These are phyloP conservation scores for Pleurotus pulmonarius DNA, from an alignment of 768 basidiomycete species.

Conservation along the genomic window DNA sequence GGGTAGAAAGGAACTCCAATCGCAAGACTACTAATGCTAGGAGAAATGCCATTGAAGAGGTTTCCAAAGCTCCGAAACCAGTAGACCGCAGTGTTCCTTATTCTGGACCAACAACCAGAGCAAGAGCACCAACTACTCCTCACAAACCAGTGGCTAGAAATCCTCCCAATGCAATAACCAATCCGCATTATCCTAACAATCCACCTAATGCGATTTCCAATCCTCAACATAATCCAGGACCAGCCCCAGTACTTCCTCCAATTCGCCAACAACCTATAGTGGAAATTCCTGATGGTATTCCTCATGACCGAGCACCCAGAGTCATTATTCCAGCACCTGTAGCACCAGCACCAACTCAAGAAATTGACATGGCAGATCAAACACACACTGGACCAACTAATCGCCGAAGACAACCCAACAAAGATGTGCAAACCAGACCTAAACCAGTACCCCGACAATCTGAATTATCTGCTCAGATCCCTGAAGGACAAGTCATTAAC, in stretches of 20 bases:
- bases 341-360: not conserved
- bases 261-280: not conserved
- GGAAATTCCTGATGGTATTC: not conserved
- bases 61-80: not conserved
- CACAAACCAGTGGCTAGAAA: not conserved
- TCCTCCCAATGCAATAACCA: too few species aligned
- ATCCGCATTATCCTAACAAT: too few species aligned
- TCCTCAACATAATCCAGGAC: not conserved
- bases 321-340: too few species aligned
- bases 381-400: not conserved
- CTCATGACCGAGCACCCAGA: too few species aligned
- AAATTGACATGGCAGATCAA: not conserved
- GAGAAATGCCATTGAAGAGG: not conserved
- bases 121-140: not conserved
- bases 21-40: not conserved
- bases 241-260: not conserved
- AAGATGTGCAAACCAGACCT: too few species aligned
- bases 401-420: not conserved
- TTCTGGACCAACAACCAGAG: not conserved
- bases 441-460: not conserved
- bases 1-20: too few species aligned
- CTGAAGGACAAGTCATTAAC: not conserved
- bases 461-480: conserved; percentile 3
- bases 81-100: not conserved
- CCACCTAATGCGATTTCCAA: too few species aligned